Evolutionary conservation across 352 stramenopile species (phyloP).

Genomic region (Phytophthora idaei): DNA sequence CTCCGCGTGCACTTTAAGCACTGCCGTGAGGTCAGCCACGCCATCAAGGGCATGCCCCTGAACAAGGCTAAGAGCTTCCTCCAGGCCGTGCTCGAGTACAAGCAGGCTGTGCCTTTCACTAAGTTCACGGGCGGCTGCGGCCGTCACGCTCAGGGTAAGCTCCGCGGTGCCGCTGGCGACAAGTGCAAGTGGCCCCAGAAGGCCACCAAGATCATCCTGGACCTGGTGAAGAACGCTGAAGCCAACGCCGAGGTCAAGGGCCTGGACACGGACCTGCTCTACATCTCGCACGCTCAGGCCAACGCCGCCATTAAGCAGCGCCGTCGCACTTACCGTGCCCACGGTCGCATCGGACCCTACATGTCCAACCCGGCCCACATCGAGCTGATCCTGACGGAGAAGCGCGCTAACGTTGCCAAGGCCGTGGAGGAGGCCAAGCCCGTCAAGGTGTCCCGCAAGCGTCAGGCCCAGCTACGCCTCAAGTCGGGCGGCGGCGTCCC

Average conservation of each 20-base stretch:
- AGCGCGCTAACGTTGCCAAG: constrained; percentile 93
- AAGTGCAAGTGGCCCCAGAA: constrained; percentile 99
- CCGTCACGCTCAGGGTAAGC: constrained; percentile 97
- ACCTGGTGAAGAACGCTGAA: constrained; percentile 98
- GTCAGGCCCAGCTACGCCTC: constrained; percentile 87
- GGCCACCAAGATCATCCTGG: constrained; percentile 98
- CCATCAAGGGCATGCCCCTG: constrained; percentile 98
- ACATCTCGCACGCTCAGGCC: constrained; percentile 97
- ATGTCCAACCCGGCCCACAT: constrained; percentile 99
- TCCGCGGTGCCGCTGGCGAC: constrained; percentile 93
- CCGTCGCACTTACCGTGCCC: constrained; percentile 98
- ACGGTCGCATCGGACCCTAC: constrained; percentile 98
- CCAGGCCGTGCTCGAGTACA: constrained; percentile 96
- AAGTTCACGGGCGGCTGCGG: constrained; percentile 99
- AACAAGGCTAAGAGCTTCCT: constrained; percentile 96
- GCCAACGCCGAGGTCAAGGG: constrained; percentile 99
- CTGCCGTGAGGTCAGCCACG: constrained; percentile 97
- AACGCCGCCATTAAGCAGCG: constrained; percentile 98
- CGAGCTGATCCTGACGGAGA: constrained; percentile 99
- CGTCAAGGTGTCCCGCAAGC: constrained; percentile 88
- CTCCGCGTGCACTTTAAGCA: constrained; percentile 99
- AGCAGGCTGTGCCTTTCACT: constrained; percentile 98
- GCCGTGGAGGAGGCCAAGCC: constrained; percentile 89
- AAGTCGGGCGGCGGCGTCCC: constrained; percentile 88
- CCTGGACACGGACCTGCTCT: constrained; percentile 96